A percentile compares a stretch with the other conserved stretches of the same genome.
phyloP scores from a whole-genome alignment of 306 rosid genomes.

The Prinsepia uniflora region DNA sequence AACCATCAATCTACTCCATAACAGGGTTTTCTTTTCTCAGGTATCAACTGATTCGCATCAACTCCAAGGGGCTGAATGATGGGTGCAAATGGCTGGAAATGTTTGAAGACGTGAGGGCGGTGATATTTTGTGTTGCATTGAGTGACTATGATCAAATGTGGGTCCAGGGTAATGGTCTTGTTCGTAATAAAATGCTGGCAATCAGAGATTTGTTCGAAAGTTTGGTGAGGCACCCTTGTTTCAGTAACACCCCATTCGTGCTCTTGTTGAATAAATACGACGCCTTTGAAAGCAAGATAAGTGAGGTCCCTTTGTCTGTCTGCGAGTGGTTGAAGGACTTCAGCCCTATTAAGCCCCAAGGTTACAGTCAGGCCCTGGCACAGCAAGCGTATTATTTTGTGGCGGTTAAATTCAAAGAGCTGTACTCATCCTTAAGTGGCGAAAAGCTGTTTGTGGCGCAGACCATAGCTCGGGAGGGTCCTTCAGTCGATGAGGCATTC shows the following conservation, averaged over 20 bases:
- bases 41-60: constrained; percentile 71
- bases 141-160: constrained; percentile 78
- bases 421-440: constrained; percentile 51
- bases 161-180: constrained; percentile 39
- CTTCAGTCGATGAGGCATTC: constrained; percentile 66
- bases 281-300: constrained; percentile 72
- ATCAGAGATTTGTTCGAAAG: constrained; percentile 74
- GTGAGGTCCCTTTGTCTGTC: constrained; percentile 52
- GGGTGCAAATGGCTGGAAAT: constrained; percentile 90
- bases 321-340: constrained; percentile 88
- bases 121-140: constrained; percentile 74
- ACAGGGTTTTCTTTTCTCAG: constrained; percentile 34
- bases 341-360: constrained; percentile 63
- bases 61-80: constrained; percentile 70
- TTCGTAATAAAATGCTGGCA: constrained; percentile 63
- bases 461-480: constrained; percentile 62
- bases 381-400: constrained; percentile 71
- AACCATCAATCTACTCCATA: constrained; percentile 20
- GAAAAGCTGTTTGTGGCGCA: constrained; percentile 70
- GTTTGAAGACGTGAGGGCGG: constrained; percentile 82
- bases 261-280: constrained; percentile 77
- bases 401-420: constrained; percentile 85
- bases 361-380: constrained; percentile 60
- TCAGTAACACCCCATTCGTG: constrained; percentile 63
- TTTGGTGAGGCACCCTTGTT: constrained; percentile 72